Evolutionary conservation across 352 stramenopile species (phyloP).

Genomic region (Globisporangium abappressorium): DNA sequence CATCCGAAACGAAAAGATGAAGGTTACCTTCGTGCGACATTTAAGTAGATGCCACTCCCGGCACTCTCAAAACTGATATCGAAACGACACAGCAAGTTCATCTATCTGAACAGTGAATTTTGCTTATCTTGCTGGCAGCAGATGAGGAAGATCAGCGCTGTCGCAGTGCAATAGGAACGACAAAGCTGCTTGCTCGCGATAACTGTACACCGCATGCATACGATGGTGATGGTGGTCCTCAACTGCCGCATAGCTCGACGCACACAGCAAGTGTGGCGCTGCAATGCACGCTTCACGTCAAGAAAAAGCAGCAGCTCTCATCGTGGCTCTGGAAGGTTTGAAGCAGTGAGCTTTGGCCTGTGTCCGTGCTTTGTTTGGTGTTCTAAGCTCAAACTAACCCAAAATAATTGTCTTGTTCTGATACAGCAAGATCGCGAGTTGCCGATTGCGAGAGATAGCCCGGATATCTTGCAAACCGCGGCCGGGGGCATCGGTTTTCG

Average conservation of each 20-base stretch:
- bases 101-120: not conserved
- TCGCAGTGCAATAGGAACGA: not conserved
- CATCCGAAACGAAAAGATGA: not conserved
- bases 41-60: not conserved
- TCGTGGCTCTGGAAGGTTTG: conserved; percentile 16
- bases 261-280: not conserved
- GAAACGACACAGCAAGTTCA: not conserved
- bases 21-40: conserved; percentile 7
- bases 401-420: not conserved
- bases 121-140: not conserved
- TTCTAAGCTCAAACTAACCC: not conserved
- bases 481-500: not conserved
- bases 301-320: not conserved
- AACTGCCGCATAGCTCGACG: not conserved
- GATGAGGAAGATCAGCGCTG: not conserved
- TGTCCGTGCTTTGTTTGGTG: not conserved
- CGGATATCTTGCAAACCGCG: not conserved
- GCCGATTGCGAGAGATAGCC: not conserved
- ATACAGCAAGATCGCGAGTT: not conserved
- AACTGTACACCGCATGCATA: not conserved
- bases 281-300: not conserved
- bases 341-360: not conserved
- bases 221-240: not conserved
- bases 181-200: not conserved
- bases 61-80: conserved; percentile 4